Base-by-base conservation (phyloP, 2,329 filamentous ascomycete genomes). In the Fusarium sp. region DNA sequence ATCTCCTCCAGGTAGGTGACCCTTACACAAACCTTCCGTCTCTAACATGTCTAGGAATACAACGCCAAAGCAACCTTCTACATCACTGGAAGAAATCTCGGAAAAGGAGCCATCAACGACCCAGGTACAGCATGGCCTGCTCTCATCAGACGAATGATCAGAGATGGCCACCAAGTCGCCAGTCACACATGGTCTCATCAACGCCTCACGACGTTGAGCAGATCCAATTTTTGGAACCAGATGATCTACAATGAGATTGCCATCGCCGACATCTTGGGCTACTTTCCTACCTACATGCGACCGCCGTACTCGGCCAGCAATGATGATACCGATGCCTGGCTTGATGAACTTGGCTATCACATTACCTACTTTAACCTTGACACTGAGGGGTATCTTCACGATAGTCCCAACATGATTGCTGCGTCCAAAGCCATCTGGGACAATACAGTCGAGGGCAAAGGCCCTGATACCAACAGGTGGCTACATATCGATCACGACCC, bases 341-440 rank as follows among this genome's bases (percentile, higher is more conserved):
- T 87, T 48, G 81, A 76, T 16, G 80, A 81, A 30, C 74, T 91
- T 7, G 87, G 87, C n/a, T 91, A 91, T 80, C 88, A 91, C 77
- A 78, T 91, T 76, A 85, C 86, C 32, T 90, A 90, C 81, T 91
- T 90, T 76, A 87, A 90, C 77, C 82, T 92, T 52, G 90, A 92
- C 77, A 92, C 90, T 4, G 85, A 89, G 65, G 90, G 91, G 65
- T 91, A 90, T 77, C 82, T 89, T 64, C 87, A 91, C 75, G 83
- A 87, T 64, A 82, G 81, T 18, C 83, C 88, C 7, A 81, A 85
- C 39, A 83, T 83, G 66, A 89, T 91, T 73, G 80, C 83, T 65
- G 76, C 83, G 10, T 87, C 84, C 65, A 85, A 89, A 71, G 76
- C 78, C 5, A 82, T 81, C 30, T 85, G 81, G 78, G 82, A 83